Evolutionary conservation across 768 basidiomycete genomes (phyloP).

Genomic region (Rhizopogon sp.): DNA sequence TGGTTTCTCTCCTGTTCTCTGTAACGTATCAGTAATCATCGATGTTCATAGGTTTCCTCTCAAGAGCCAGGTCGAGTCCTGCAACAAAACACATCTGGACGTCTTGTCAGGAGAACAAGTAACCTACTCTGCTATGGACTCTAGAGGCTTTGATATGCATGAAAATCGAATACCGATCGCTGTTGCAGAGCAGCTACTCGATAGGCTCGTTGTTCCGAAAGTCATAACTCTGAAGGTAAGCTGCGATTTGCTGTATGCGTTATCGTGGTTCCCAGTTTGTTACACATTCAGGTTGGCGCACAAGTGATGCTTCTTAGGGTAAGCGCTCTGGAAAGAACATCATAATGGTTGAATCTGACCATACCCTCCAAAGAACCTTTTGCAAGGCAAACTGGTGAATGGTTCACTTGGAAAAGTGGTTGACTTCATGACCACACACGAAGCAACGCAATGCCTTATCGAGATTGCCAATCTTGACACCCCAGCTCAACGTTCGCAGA

Average conservation of each 20-base stretch:
- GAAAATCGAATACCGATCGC: constrained; percentile 24
- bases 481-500: constrained; percentile 2
- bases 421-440: constrained; percentile 24
- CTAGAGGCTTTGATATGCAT: constrained; percentile 37
- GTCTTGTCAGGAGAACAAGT: constrained; percentile 21
- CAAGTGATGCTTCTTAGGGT: constrained; percentile 72
- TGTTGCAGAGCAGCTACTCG: constrained; percentile 31
- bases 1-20: not conserved
- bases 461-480: constrained; percentile 24
- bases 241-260: not conserved
- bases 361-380: constrained; percentile 23
- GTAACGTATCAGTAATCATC: not conserved
- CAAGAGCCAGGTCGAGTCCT: constrained; percentile 21
- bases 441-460: constrained; percentile 23
- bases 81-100: constrained; percentile 17
- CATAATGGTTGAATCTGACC: not conserved
- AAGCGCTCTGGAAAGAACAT: constrained; percentile 1
- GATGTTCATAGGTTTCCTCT: constrained; percentile 17
- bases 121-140: constrained; percentile 39
- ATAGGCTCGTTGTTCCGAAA: constrained; percentile 45
- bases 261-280: not conserved
- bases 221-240: constrained; percentile 45
- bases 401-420: constrained; percentile 82
- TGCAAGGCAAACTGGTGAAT: constrained; percentile 55
- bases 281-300: constrained; percentile 41